Base-by-base conservation (phyloP, 2,329 filamentous ascomycete genomes). In the Xylariaceae sp. region DNA sequence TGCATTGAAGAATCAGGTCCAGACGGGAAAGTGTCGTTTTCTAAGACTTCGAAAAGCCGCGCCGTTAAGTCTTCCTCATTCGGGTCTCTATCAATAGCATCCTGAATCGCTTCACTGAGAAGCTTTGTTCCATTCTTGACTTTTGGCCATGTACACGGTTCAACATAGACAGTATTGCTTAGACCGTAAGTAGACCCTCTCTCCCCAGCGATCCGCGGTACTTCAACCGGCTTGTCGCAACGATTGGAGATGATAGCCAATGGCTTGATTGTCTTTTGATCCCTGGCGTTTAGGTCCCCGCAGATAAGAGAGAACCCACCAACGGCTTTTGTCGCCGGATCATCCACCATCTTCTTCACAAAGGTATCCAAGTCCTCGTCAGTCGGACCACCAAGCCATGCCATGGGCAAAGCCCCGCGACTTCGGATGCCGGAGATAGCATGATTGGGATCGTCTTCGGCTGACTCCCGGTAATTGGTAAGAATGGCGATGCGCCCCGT, bases 241-340 rank as follows among this genome's bases (percentile, higher is more conserved):
- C 81, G 74, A 59, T 85, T 85, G 38, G 78, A 83, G 40, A 85
- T 71, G 42, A 85, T 77, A 6, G 78, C 80, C 10, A 85, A 65
- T 0, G 74, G 75, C 48, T 77, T 68, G 19, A 74, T 59, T 7
- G 49, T 47, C 11, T 53, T 54, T 20, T 55, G 57, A n/a, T 40
- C 46, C 42, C 50, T 60, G 19, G 55, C 39, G 36, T 68, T 70
- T 37, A 86, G 66, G 56, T 80, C 82, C 7, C 79, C 80, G 50
- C 80, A 83, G n/a, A 84, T 70, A 58, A 86, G 73, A 20, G 79
- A 83, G 59, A 85, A 85, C 0, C 82, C 82, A 6, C 82, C 82
- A 14, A 85, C 78, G 40, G 78, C 80, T 55, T 76, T 76, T 19
- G 82, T 74, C 8, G 76, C 71, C 19, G 69, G 69, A 22, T 73